Evolutionary conservation across 2,329 filamentous ascomycete genomes (phyloP).

Genomic region (Capronia coronata): DNA sequence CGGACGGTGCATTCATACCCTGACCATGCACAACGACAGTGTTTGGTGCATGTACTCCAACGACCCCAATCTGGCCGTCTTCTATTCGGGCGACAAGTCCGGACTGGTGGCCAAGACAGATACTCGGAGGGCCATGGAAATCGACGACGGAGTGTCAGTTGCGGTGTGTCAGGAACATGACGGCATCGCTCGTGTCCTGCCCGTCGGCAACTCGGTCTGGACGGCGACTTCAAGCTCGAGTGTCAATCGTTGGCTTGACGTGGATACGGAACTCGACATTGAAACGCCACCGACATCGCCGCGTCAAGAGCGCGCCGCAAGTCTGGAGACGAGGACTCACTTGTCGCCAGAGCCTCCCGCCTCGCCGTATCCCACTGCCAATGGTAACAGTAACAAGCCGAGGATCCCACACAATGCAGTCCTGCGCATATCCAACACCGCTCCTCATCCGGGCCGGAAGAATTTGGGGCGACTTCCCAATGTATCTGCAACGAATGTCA

Average conservation of each 20-base stretch:
- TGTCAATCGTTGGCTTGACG: constrained; percentile 83
- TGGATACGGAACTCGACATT: constrained; percentile 69
- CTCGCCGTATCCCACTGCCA: constrained; percentile 28
- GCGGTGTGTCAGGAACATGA: constrained; percentile 91
- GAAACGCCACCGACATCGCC: constrained; percentile 49
- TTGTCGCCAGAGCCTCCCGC: constrained; percentile 26
- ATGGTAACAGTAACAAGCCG: constrained; percentile 38
- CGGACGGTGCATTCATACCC: constrained; percentile 91
- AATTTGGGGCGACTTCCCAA: constrained; percentile 47
- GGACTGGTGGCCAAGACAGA: constrained; percentile 96
- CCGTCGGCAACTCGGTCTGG: constrained; percentile 73
- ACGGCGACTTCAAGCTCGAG: constrained; percentile 84
- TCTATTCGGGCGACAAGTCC: constrained; percentile 90
- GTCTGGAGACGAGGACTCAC: constrained; percentile 22
- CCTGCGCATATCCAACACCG: constrained; percentile 76
- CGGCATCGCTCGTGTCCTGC: constrained; percentile 53
- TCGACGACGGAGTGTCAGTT: constrained; percentile 83
- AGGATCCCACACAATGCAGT: constrained; percentile 72
- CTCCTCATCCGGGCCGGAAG: constrained; percentile 60
- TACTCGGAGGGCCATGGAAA: constrained; percentile 64
- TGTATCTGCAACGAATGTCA: constrained; percentile 37
- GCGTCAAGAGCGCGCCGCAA: constrained; percentile 48
- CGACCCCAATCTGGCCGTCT: constrained; percentile 74
- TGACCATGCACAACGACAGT: constrained; percentile 98
- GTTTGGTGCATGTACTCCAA: constrained; percentile 94